phyloP scores from a whole-genome alignment of 805 yeast genomes.

The Monosporozyma yasuniensis region DNA sequence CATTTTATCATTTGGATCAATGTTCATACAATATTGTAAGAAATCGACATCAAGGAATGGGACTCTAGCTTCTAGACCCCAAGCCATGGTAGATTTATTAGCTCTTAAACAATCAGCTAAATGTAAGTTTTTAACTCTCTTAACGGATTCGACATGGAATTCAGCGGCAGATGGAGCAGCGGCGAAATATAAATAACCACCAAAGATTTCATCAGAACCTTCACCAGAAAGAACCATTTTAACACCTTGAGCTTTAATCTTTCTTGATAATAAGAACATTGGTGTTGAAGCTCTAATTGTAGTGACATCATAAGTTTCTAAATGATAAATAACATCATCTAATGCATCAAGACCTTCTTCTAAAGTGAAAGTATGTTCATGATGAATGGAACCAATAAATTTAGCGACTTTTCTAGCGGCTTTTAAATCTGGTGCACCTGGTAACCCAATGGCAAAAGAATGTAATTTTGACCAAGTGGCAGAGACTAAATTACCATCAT shows the following conservation, averaged over 20 bases:
- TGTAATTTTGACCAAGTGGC: slow-evolving; percentile 77
- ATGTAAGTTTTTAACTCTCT: slow-evolving; percentile 95
- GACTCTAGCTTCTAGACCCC: slow-evolving; percentile 99
- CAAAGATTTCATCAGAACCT: slow-evolving; percentile 98
- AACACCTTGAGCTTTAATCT: slow-evolving; percentile 98
- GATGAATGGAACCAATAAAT: slow-evolving; percentile 92
- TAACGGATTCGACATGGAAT: slow-evolving; percentile 92
- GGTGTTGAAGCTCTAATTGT: slow-evolving; percentile 99
- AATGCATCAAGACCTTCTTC: slow-evolving; percentile 96
- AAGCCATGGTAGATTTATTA: slow-evolving; percentile 98
- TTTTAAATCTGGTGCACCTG: slow-evolving; percentile 93
- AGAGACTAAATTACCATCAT: slow-evolving; percentile 69
- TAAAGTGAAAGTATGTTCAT: slow-evolving; percentile 93
- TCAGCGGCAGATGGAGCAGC: slow-evolving; percentile 89
- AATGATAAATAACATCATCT: slow-evolving; percentile 86
- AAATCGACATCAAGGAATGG: slow-evolving; percentile 95
- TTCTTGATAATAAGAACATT: slow-evolving; percentile 91
- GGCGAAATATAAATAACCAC: slow-evolving; percentile 96
- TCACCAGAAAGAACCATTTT: slow-evolving; percentile 99
- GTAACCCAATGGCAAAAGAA: slow-evolving; percentile 94
- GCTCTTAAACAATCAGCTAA: slow-evolving; percentile 97
- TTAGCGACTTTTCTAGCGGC: slow-evolving; percentile 97
- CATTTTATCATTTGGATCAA: slow-evolving; percentile 86
- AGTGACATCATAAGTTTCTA: slow-evolving; percentile 97
- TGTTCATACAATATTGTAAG: slow-evolving; percentile 87